phyloP scores from a whole-genome alignment of 1,139 yeast species.

The Magnusiomyces ingens region DNA sequence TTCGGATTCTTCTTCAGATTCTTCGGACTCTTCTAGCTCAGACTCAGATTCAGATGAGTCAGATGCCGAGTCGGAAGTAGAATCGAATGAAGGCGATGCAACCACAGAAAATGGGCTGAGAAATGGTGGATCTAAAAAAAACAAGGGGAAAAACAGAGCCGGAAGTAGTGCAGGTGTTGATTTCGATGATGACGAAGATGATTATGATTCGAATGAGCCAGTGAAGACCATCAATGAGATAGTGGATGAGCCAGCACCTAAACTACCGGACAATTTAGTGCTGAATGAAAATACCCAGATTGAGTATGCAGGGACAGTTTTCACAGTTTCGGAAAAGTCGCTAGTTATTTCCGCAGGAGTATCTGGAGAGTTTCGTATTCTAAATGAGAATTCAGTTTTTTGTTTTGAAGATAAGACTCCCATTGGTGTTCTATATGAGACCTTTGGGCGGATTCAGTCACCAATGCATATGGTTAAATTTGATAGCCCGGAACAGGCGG shows the following conservation, averaged over 20 bases:
- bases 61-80: conserved; percentile 18
- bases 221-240: conserved; percentile 74
- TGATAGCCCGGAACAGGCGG: conserved; percentile 46
- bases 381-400: conserved; percentile 74
- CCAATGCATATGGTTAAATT: conserved; percentile 78
- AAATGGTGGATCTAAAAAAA: conserved; percentile 5
- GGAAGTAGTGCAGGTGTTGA: conserved; percentile 19
- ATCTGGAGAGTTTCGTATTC: conserved; percentile 79
- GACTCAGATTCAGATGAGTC: conserved; percentile 23
- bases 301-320: conserved; percentile 65
- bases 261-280: conserved; percentile 58
- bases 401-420: conserved; percentile 68
- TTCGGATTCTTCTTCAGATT: conserved; percentile 18
- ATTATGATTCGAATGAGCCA: conserved; percentile 45
- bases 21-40: conserved; percentile 20
- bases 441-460: conserved; percentile 81
- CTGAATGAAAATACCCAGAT: conserved; percentile 58
- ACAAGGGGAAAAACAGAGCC: conserved; percentile 15
- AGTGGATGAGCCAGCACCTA: conserved; percentile 59
- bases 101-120: conserved; percentile 20
- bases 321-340: conserved; percentile 63
- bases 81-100: conserved; percentile 9
- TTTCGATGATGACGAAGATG: conserved; percentile 19
- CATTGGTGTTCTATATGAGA: conserved; percentile 81
- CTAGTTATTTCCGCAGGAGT: conserved; percentile 65